phyloP scores from a whole-genome alignment of 306 rosid genomes.

The Ceratonia siliqua region DNA sequence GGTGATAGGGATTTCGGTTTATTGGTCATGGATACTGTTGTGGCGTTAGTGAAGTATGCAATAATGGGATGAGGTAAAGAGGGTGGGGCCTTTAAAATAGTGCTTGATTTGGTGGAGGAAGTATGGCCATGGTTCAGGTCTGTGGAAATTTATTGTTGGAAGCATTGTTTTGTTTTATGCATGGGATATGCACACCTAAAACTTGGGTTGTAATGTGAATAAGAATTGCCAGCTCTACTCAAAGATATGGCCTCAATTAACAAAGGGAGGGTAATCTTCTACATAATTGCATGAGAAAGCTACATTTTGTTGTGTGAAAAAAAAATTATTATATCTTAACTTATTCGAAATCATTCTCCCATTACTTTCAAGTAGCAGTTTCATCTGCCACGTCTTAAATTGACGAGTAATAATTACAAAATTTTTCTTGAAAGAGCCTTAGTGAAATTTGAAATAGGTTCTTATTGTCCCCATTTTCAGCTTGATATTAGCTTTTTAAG shows the following conservation, averaged over 20 bases:
- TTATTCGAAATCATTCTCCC: background rate
- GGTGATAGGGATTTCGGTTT: conserved; percentile 44
- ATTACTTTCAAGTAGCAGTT: background rate
- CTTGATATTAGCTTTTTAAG: conserved; percentile 1
- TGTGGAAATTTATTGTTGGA: conserved; percentile 9
- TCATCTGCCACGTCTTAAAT: background rate
- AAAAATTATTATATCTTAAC: no score
- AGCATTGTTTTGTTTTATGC: background rate
- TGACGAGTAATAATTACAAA: background rate
- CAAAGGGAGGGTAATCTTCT: background rate
- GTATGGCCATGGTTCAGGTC: conserved; percentile 72
- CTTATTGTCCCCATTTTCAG: background rate
- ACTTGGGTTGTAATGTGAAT: background rate
- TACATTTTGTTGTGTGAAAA: background rate
- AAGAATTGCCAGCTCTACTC: background rate
- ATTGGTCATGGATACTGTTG: conserved; percentile 58
- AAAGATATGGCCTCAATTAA: background rate
- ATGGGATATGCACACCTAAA: background rate
- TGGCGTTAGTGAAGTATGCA: conserved; percentile 55
- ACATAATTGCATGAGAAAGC: background rate
- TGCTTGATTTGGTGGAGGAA: conserved; percentile 74
- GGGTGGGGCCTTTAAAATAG: conserved; percentile 41
- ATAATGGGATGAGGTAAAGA: conserved; percentile 49
- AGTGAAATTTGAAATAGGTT: background rate
- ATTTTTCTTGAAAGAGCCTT: conserved; percentile 1